Base-by-base conservation (phyloP, 2,329 filamentous ascomycete species). In the Aspergillus awamori region DNA sequence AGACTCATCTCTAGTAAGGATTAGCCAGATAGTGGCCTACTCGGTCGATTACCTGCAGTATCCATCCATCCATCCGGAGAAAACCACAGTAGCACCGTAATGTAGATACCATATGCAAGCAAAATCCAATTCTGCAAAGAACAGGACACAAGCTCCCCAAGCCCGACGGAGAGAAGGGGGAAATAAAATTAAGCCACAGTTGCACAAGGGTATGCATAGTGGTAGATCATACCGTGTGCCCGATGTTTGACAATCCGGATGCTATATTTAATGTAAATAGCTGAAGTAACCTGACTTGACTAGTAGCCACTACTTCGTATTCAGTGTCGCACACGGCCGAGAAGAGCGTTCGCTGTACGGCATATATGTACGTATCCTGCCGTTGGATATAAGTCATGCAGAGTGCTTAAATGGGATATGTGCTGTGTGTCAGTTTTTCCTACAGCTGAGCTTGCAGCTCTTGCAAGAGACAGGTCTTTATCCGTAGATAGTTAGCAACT, bases 221-320 rank as follows among this genome's bases (percentile, higher is more conserved):
- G 47, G 47, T 51, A 51, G 47, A 51, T 51, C 47, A 51, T 51
- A 17, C 26, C 10, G 47, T 30, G 45, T 49, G 47, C 26, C 26
- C 30, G 26, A 51, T 33, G 28, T 51, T 51, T 51, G 47, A 51
- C 47, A 30, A 28, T 10, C 26, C 7, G 7, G 17, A 30, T 33
- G 47, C 45, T 24, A 49, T 26, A 8, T 26, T 24, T 17, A 10
- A 10, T 13, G 41, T 24, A 22, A 8, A 45, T 22, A 22, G 17
- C 4, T 15, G 28, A 30, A 30, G 28, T 30, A 30, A 30, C 10
- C 28, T 30, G 28, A 30, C 28, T 0, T 4, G 8, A 33, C 30
- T 33, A 33, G 30, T 33, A 33, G 11, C 10, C 13, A 33, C 33
- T 36, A 36, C 11, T 15, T 36, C 33, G 33, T 36, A 36, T 11